Conservation (phyloP, 306 rosid genomes). For the Begonia loranthoides region DNA sequence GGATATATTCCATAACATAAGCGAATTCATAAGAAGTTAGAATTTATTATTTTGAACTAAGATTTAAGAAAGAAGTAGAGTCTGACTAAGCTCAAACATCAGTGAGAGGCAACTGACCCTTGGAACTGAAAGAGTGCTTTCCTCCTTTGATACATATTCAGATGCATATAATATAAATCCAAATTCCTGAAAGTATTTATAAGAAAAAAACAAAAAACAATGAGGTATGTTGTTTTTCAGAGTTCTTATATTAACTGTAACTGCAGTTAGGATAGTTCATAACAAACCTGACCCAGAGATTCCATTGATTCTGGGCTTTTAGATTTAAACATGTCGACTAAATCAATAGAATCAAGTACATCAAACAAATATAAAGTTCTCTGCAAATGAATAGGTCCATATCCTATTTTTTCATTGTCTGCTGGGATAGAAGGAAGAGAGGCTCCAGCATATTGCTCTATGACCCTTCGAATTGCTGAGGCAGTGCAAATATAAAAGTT, state of each 20-base stretch:
- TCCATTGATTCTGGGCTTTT: constrained; percentile 78
- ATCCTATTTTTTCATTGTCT: constrained; percentile 39
- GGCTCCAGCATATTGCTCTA: constrained; percentile 34
- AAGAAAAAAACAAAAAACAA: constrained; percentile 2
- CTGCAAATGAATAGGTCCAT: constrained; percentile 53
- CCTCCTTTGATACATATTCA: constrained; percentile 34
- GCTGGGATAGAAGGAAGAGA: constrained; percentile 59
- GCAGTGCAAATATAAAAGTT: constrained; percentile 13
- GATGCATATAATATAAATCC: constrained; percentile 64
- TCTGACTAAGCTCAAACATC: not conserved
- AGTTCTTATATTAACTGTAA: constrained; percentile 2
- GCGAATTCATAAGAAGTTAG: too few species aligned
- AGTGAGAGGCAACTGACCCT: constrained; percentile 25
- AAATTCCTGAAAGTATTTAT: constrained; percentile 42
- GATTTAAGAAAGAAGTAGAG: not conserved
- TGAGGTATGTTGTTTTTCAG: too few species aligned
- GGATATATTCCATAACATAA: too few species aligned
- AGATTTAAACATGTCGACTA: constrained; percentile 33
- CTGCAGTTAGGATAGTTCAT: constrained; percentile 1
- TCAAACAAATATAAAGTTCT: constrained; percentile 41
- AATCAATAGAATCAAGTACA: constrained; percentile 26
- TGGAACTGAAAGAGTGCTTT: constrained; percentile 42
- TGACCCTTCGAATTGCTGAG: constrained; percentile 71
- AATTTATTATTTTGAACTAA: too few species aligned
- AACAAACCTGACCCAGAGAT: constrained; percentile 61